phyloP scores from a whole-genome alignment of 495 filamentous ascomycete genomes.

The Hypomontagnella submonticulosa region DNA sequence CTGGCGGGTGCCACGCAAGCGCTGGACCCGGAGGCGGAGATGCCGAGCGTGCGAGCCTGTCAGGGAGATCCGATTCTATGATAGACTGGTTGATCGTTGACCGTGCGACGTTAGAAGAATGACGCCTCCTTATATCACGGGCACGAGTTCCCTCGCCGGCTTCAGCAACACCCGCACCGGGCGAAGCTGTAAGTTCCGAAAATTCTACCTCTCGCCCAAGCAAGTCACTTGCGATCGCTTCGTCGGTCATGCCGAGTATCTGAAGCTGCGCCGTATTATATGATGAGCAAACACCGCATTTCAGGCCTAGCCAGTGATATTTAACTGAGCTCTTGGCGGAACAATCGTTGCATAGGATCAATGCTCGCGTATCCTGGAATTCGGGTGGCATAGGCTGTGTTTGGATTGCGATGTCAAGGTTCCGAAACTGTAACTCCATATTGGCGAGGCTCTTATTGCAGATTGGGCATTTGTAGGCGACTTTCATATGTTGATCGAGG shows the following conservation, averaged over 20 bases:
- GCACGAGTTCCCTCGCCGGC: constrained; percentile 24
- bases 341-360: constrained; percentile 95
- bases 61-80: constrained; percentile 48
- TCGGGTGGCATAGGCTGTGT: constrained; percentile 90
- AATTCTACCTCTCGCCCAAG: constrained; percentile 42
- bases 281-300: constrained; percentile 84
- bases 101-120: constrained; percentile 48
- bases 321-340: constrained; percentile 81
- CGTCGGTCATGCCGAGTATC: constrained; percentile 54
- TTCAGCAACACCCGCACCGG: constrained; percentile 18
- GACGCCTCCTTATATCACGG: constrained; percentile 46
- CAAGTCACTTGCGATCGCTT: constrained; percentile 49
- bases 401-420: constrained; percentile 85
- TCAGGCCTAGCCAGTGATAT: constrained; percentile 95
- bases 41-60: constrained; percentile 52
- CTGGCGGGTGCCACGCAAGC: constrained; percentile 32
- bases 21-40: constrained; percentile 46
- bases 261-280: constrained; percentile 85
- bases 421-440: constrained; percentile 95
- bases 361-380: constrained; percentile 80
- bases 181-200: constrained; percentile 30
- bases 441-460: constrained; percentile 94
- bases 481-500: constrained; percentile 83
- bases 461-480: constrained; percentile 92
- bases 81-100: constrained; percentile 40